phyloP scores from a whole-genome alignment of 257 asterid genomes.

The Nicotiana benthamiana region DNA sequence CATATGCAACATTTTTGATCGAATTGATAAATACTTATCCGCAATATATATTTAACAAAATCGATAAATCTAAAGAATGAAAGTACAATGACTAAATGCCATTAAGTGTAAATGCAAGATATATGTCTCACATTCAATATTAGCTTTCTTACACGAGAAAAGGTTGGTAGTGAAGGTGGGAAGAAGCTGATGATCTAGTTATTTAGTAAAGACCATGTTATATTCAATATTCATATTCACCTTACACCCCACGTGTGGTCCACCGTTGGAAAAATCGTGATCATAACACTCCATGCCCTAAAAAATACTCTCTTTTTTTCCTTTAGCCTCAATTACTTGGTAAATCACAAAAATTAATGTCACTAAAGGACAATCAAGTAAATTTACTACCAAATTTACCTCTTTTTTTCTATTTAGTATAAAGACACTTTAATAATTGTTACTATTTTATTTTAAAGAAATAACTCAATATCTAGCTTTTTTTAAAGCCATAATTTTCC shows the following conservation, averaged over 20 bases:
- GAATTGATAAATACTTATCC: no score
- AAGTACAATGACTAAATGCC: no score
- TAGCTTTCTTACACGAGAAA: constrained; percentile 3
- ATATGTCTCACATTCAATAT: no score
- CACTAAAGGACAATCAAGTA: background rate
- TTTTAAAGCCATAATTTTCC: constrained; percentile 55
- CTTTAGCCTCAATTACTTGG: no score
- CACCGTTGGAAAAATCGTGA: constrained; percentile 23
- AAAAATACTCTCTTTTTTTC: background rate
- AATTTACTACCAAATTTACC: background rate
- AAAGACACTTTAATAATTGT: constrained; percentile 5
- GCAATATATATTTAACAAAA: no score
- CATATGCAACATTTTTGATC: no score
- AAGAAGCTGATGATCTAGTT: constrained; percentile 28
- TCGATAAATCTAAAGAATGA: no score
- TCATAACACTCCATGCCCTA: constrained; percentile 17
- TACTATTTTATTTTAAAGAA: constrained; percentile 9
- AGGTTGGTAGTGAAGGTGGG: background rate
- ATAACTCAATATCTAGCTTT: constrained; percentile 19
- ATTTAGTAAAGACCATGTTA: constrained; percentile 40
- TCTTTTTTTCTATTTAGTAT: background rate
- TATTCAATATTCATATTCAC: constrained; percentile 23
- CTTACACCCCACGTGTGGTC: constrained; percentile 49
- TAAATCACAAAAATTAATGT: background rate
- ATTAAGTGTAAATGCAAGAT: no score